Evolutionary conservation across 345 rosid species (phyloP).

Genomic region (Murraya koenigii): DNA sequence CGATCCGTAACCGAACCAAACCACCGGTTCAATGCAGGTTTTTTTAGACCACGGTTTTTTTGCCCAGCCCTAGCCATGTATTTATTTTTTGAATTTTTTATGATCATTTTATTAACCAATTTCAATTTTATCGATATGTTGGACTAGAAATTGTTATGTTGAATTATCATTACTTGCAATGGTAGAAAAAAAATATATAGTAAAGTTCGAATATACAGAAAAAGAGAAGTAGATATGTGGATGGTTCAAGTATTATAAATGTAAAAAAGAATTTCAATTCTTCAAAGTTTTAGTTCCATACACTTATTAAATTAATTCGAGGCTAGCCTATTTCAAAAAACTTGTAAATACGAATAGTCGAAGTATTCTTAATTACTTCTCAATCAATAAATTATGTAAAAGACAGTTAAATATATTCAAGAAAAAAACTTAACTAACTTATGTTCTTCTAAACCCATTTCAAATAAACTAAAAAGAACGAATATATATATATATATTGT

Average conservation of each 20-base stretch:
- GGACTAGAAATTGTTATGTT: not conserved
- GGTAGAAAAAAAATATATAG: not conserved
- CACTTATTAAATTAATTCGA: not conserved
- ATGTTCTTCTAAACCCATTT: too few relatives aligned
- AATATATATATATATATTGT: too few relatives aligned
- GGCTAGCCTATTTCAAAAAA: too few relatives aligned
- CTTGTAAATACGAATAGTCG: not conserved
- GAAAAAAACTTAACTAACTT: not conserved
- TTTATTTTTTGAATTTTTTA: not conserved
- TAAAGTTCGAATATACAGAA: not conserved
- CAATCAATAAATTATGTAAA: not conserved
- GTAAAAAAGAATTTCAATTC: too few relatives aligned
- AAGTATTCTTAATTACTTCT: not conserved
- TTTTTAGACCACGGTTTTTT: too few relatives aligned
- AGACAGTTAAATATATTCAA: not conserved
- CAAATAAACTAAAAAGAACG: too few relatives aligned
- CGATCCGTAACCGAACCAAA: too few relatives aligned
- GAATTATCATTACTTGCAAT: not conserved
- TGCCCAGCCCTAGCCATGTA: too few relatives aligned
- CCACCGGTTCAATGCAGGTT: too few relatives aligned
- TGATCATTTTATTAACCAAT: not conserved
- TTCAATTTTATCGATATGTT: not conserved
- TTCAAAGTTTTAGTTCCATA: not conserved
- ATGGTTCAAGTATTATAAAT: not conserved
- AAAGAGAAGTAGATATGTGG: not conserved